A percentile compares a stretch with the other conserved stretches of the same genome.
phyloP scores from a whole-genome alignment of 805 yeast species.

The Kodamaea jinghongensis region DNA sequence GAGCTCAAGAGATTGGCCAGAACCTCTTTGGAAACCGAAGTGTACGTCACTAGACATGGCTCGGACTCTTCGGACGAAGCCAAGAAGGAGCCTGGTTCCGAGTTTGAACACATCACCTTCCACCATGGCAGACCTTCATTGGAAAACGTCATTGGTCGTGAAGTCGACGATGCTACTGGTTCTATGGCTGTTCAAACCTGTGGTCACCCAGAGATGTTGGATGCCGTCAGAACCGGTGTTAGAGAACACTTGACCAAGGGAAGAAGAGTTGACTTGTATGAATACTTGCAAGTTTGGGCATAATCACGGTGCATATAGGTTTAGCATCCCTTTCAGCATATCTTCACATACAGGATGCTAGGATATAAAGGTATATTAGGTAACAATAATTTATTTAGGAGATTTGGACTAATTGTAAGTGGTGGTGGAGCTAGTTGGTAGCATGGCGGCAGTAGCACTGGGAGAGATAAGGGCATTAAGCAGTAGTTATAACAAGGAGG shows the following conservation, averaged over 20 bases:
- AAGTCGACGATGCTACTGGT: conserved; percentile 36
- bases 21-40: conserved; percentile 25
- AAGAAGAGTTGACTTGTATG: conserved; percentile 64
- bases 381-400: too few relatives aligned
- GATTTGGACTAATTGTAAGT: too few relatives aligned
- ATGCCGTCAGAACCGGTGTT: conserved; percentile 49
- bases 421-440: too few relatives aligned
- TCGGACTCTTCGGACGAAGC: not conserved
- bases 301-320: conserved; percentile 14
- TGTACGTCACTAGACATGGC: conserved; percentile 29
- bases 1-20: conserved; percentile 32
- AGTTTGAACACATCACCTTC: conserved; percentile 13
- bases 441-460: too few relatives aligned
- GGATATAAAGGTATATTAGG: too few relatives aligned
- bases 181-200: conserved; percentile 57
- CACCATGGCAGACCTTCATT: conserved; percentile 44
- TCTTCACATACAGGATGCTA: too few relatives aligned
- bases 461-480: too few relatives aligned
- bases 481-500: too few relatives aligned
- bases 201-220: conserved; percentile 62
- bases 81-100: not conserved
- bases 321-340: too few relatives aligned
- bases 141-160: conserved; percentile 32
- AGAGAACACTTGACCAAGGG: conserved; percentile 38
- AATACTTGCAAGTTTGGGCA: conserved; percentile 73